Base-by-base conservation (phyloP, 768 basidiomycete species). In the Imleria badia region DNA sequence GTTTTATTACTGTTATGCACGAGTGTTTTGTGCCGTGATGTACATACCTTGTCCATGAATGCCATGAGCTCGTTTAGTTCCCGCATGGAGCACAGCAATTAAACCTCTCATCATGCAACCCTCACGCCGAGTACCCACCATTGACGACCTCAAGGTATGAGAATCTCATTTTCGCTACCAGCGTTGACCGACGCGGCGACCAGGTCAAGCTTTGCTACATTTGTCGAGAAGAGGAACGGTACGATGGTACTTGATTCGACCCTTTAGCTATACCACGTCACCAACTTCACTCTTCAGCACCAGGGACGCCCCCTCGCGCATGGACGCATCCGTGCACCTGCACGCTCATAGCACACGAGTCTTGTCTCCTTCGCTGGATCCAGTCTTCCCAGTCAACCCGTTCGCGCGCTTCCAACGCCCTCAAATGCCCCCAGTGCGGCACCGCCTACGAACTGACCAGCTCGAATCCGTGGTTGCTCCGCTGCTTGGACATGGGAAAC, bases 281-380 rank as follows among this genome's bases (percentile, higher is more conserved):
- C 3, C 36, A 51, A 36, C 34, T 2, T 20, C 12, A 31, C 20
- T 52, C 51, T 12, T 19, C 55, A 82, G 78, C 67, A 36, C 74
- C 73, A 41, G 77, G 77, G 40, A 69, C 75, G 12, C 81, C 82
- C 7, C 79, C 81, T 13, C 74, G 78, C 34, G 67, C 73, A 50
- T 92, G 90, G 89, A 84, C 83, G 0, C 90, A 92, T 61, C 90
- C 90, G 3, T 92, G 90, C 69, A 83, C 73, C 44, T 92, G 90
- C 64, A 90, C 90, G 0, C 79, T 92, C 36, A 75, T 92, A 38
- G 90, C 90, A 3, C 90, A 91, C 69, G 87, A 91, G 66, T 73
- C 81, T 0, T 92, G 90, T 71, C 80, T 92, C 15, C 77, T 91
- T 31, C 81, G 84, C 58, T 92, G 90, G 90, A 89, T 92, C 36